phyloP scores from a whole-genome alignment of 1,284 basidiomycete genomes.

The Cryptococcus sp. region DNA sequence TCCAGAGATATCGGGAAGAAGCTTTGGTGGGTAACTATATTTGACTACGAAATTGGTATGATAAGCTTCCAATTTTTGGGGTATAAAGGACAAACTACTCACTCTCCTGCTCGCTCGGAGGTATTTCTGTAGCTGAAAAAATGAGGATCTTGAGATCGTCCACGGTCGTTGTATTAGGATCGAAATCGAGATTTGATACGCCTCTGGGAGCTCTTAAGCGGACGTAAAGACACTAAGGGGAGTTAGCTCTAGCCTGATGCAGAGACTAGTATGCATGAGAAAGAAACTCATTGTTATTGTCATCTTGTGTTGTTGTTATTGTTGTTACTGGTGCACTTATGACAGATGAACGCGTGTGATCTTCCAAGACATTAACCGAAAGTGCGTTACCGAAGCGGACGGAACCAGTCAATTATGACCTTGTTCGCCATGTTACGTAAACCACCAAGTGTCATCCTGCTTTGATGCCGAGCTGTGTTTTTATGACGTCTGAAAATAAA shows the following conservation, averaged over 20 bases:
- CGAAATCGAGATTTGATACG: constrained; percentile 69
- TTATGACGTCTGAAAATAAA: too few species aligned
- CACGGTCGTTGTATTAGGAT: constrained; percentile 61
- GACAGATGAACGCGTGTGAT: too few species aligned
- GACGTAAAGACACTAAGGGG: constrained; percentile 46
- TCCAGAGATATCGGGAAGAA: constrained; percentile 69
- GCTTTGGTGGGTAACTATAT: constrained; percentile 76
- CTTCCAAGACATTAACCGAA: too few species aligned
- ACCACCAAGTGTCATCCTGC: too few species aligned
- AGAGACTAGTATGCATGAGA: neutral
- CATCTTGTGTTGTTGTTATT: neutral
- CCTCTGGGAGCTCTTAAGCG: constrained; percentile 79
- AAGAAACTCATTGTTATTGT: constrained; percentile 12
- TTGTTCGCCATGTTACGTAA: too few species aligned
- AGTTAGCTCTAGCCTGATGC: constrained; percentile 2
- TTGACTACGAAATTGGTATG: constrained; percentile 62
- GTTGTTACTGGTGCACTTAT: too few species aligned
- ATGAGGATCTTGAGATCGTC: constrained; percentile 73
- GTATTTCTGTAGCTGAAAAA: constrained; percentile 65
- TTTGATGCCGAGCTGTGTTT: too few species aligned
- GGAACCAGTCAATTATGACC: too few species aligned
- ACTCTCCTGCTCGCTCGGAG: constrained; percentile 75
- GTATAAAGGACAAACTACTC: constrained; percentile 44
- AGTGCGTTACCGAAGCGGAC: too few species aligned
- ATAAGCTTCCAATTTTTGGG: neutral